A percentile compares a stretch with the other conserved stretches of the same genome.
phyloP scores from a whole-genome alignment of 192 early-diverging fungal species.

The Linnemannia schmuckeri region DNA sequence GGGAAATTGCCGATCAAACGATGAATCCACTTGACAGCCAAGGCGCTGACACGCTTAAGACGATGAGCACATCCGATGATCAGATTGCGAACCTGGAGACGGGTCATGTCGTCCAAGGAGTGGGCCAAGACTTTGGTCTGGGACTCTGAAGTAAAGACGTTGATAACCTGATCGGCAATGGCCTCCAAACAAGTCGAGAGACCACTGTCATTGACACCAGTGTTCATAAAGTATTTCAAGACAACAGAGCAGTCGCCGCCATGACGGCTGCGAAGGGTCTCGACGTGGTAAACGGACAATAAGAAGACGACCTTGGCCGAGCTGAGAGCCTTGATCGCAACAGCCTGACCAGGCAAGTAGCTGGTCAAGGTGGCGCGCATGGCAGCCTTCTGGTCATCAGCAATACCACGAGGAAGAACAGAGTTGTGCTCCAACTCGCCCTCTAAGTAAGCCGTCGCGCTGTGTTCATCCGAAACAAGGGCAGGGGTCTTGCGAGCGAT shows the following conservation, averaged over 20 bases:
- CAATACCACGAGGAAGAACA: constrained; percentile 67
- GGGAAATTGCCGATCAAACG: constrained; percentile 74
- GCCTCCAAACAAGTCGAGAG: constrained; percentile 80
- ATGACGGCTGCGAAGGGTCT: constrained; percentile 77
- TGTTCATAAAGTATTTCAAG: constrained; percentile 86
- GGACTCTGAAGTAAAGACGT: constrained; percentile 64
- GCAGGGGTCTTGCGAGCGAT: constrained; percentile 91
- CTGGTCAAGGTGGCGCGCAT: constrained; percentile 68
- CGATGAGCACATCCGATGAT: constrained; percentile 78
- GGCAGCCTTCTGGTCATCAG: constrained; percentile 64
- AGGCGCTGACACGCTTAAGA: constrained; percentile 73
- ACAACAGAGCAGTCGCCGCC: constrained; percentile 77
- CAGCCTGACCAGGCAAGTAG: constrained; percentile 66
- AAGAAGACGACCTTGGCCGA: constrained; percentile 85
- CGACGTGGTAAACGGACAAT: constrained; percentile 87
- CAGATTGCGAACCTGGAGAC: constrained; percentile 69
- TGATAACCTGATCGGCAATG: constrained; percentile 76
- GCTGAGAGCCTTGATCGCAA: constrained; percentile 71
- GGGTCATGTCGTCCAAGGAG: constrained; percentile 58
- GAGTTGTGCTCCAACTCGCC: constrained; percentile 91
- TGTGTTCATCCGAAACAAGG: constrained; percentile 73
- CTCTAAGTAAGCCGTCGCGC: constrained; percentile 81
- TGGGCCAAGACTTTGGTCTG: constrained; percentile 58
- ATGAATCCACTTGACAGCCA: constrained; percentile 74
- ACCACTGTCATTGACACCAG: constrained; percentile 83